Evolutionary conservation across 345 rosid species (phyloP), one percentile per base, ranked within the genome.

Genomic region (Melaleuca alternifolia): DNA sequence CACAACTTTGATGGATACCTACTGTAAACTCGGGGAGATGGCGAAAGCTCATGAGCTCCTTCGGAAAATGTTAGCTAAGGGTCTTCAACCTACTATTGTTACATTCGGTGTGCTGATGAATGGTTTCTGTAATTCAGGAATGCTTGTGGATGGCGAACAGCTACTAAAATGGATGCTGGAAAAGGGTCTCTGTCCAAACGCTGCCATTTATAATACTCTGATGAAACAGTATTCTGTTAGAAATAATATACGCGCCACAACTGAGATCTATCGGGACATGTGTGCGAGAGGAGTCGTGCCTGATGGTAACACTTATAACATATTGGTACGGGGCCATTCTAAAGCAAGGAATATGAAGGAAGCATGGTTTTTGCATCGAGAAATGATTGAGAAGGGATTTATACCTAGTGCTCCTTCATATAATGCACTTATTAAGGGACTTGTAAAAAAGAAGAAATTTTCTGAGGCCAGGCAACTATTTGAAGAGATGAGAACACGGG

Each of bases 261-360:
- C 93, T 30, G 90, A 91, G 57, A 85, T 94, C 75, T 96, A 91
- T 59, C 94, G 88, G 61, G 91, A 86, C 24, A 95, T 97, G 99
- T 89, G 90, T 83, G 88, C 92, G 77, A 89, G 84, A 86, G 96
- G 96, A 89, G 92, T 95, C 33, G 53, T 90, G 87, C 96, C 98
- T 82, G 95, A 97, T 93, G 83, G 91, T 83, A 94, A 93, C 91
- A 95, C 97, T 26, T 97, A 94, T 86, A 97, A 96, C 90, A 95
- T 95, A 88, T 88, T 96, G 88, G 88, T 97, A 75, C 92, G 88
- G 92, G 98, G 99, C 76, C 99, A 97, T 91, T 96, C 95, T 88
- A 96, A 93, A 92, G 97, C 98, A n/a, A 97, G 99, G 91, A 97
- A 96, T 91, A 97, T 96, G 98, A 97, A 96, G 90, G 98, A 97